Evolutionary conservation across 2,329 filamentous ascomycete genomes (phyloP).

Genomic region (Diaporthe nobilis): DNA sequence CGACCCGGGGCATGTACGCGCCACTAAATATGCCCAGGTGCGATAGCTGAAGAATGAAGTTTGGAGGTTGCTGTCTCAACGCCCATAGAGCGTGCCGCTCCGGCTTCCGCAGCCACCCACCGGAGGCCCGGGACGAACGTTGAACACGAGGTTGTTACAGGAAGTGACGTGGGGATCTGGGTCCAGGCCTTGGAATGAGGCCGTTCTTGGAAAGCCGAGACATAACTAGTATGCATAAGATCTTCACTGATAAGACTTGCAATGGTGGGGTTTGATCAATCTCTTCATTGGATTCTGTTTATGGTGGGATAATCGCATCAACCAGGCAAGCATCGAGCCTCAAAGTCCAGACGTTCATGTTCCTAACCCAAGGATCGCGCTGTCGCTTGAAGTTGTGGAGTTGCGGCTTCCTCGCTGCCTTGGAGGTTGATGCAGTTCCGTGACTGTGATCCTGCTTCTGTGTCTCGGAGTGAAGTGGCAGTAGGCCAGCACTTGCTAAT

Average conservation of each 20-base stretch:
- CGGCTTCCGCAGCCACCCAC: slow-evolving; percentile 3
- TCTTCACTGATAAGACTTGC: neutral
- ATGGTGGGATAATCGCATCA: neutral
- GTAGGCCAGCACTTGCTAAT: neutral
- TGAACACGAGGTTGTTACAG: neutral
- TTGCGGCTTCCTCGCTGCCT: neutral
- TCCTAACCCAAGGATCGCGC: neutral
- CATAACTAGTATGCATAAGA: neutral
- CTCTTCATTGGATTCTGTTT: neutral
- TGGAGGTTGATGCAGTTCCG: neutral
- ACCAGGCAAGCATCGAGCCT: neutral
- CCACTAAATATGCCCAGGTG: neutral
- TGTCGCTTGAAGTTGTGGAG: neutral
- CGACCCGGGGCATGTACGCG: no score
- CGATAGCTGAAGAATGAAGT: neutral
- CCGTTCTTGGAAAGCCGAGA: neutral
- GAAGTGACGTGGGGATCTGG: neutral
- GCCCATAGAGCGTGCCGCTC: neutral
- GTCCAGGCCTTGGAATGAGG: neutral
- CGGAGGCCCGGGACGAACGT: neutral
- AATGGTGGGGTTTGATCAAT: no score
- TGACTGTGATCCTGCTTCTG: neutral
- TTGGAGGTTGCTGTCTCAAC: neutral
- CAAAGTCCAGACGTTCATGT: no score
- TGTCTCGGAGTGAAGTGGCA: neutral